These are phyloP conservation scores for Eucalyptus pauciflora DNA, from an alignment of 345 rosid genomes.

Conservation along the genomic window DNA sequence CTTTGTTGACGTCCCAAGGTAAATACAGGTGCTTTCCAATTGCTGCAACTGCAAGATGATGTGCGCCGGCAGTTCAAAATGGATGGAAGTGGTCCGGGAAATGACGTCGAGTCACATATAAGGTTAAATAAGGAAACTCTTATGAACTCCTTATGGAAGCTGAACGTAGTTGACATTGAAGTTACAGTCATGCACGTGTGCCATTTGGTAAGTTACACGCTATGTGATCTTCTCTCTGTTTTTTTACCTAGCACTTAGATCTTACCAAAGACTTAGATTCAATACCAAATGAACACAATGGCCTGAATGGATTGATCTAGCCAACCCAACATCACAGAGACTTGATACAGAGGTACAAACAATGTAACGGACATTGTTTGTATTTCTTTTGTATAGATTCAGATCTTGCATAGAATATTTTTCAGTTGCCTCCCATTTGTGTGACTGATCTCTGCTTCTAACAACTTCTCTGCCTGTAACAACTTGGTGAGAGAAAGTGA, in stretches of 20 bases:
- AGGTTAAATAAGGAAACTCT: slow-evolving; percentile 61
- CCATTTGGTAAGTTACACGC: slow-evolving; percentile 45
- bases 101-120: slow-evolving; percentile 66
- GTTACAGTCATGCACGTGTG: slow-evolving; percentile 70
- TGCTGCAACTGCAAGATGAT: slow-evolving; percentile 91
- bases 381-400: neutral
- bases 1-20: neutral
- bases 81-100: slow-evolving; percentile 40
- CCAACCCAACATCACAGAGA: neutral
- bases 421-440: neutral
- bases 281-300: neutral
- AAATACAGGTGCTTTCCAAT: slow-evolving; percentile 73
- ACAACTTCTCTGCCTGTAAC: neutral
- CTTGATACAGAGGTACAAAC: neutral
- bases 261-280: neutral
- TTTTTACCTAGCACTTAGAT: neutral
- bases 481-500: neutral
- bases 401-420: neutral
- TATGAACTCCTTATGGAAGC: slow-evolving; percentile 77
- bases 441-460: neutral
- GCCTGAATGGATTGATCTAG: neutral
- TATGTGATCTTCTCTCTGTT: neutral
- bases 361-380: neutral
- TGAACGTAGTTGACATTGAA: slow-evolving; percentile 90
- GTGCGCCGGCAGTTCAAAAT: slow-evolving; percentile 43